phyloP scores from a whole-genome alignment of 306 rosid genomes.

The Comarum palustre region DNA sequence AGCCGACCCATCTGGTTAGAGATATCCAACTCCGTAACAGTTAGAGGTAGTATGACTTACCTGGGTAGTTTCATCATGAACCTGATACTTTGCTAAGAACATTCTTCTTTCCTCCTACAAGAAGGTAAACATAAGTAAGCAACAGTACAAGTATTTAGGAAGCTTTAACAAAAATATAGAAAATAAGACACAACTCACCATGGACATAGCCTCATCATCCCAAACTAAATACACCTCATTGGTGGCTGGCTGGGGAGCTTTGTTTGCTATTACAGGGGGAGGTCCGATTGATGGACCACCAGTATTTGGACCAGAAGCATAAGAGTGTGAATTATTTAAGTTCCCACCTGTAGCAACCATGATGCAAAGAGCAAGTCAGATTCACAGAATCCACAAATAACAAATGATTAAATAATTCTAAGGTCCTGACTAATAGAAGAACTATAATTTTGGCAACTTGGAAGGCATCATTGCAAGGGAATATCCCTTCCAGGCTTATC shows the following conservation, averaged over 20 bases:
- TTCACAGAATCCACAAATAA: conserved; percentile 10
- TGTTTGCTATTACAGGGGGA: conserved; percentile 94
- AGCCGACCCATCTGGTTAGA: conserved; percentile 83
- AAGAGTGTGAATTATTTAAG: conserved; percentile 70
- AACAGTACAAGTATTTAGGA: conserved; percentile 10
- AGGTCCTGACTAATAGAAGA: background rate
- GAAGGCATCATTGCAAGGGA: background rate
- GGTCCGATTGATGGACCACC: conserved; percentile 99
- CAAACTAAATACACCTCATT: conserved; percentile 96
- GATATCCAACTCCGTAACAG: conserved; percentile 57
- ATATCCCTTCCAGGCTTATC: background rate
- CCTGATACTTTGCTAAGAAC: conserved; percentile 91
- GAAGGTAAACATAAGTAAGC: conserved; percentile 19
- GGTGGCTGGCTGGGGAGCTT: conserved; percentile 76
- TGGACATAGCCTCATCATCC: conserved; percentile 99
- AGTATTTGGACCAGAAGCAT: conserved; percentile 98
- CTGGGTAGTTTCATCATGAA: conserved; percentile 99
- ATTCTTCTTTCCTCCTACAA: conserved; percentile 99
- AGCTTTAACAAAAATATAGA: background rate
- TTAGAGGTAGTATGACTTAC: conserved; percentile 93
- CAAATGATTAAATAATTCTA: conserved; percentile 5
- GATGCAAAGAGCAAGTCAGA: conserved; percentile 14
- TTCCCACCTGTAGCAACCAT: conserved; percentile 48
- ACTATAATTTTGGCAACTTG: background rate
- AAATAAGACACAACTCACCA: conserved; percentile 53